Evolutionary conservation across 305 asterid species (phyloP).

Genomic region (Ilex paraguariensis): DNA sequence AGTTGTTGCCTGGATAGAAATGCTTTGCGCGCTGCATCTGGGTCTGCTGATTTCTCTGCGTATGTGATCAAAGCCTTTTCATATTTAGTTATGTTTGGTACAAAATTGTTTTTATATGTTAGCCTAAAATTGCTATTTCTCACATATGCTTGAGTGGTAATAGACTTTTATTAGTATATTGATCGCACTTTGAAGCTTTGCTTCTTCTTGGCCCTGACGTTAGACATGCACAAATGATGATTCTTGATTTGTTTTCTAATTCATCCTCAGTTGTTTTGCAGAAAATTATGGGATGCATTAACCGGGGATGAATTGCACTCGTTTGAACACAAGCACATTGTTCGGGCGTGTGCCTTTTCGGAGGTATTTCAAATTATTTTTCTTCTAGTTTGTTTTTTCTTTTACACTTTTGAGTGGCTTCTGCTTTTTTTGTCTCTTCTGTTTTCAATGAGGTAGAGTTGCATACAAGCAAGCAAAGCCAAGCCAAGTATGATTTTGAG

Average conservation of each 20-base stretch:
- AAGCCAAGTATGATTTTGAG: no score
- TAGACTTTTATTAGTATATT: no score
- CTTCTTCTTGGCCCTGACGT: not conserved
- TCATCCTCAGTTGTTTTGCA: constrained; percentile 4
- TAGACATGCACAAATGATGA: not conserved
- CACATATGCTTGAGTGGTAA: not conserved
- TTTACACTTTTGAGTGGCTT: no score
- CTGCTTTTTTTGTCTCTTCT: no score
- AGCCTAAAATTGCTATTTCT: not conserved
- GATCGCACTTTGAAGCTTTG: not conserved
- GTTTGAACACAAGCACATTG: constrained; percentile 34
- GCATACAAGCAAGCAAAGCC: no score
- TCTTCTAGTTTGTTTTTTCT: no score
- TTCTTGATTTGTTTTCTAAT: not conserved
- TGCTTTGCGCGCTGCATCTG: constrained; percentile 37
- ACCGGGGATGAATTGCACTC: constrained; percentile 29
- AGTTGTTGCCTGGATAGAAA: constrained; percentile 37
- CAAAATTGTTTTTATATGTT: not conserved
- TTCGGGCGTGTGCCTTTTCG: constrained; percentile 33
- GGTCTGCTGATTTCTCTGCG: constrained; percentile 36
- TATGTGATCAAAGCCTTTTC: constrained; percentile 13
- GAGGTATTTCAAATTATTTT: constrained; percentile 14
- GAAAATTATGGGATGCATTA: constrained; percentile 34
- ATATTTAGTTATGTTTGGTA: not conserved
- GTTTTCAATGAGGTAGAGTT: no score